Percentiles rank a stretch among this genome's conserved stretches.
phyloP scores from a whole-genome alignment of 306 rosid species.

The Cucumis hystrix region DNA sequence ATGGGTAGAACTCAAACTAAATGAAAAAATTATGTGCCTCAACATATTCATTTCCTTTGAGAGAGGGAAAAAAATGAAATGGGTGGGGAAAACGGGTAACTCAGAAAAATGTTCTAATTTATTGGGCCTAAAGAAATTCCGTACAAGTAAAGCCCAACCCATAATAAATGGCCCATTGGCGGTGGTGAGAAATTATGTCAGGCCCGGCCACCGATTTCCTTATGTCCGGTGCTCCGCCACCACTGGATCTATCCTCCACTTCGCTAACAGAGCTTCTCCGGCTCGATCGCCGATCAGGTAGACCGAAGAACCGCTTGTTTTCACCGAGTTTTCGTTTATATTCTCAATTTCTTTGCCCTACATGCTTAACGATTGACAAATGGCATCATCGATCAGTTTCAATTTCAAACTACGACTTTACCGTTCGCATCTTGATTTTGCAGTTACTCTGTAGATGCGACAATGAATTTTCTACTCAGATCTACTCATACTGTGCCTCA shows the following conservation, averaged over 20 bases:
- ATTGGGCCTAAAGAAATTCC: not conserved
- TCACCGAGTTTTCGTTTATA: not conserved
- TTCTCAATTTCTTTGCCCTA: not conserved
- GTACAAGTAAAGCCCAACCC: not conserved
- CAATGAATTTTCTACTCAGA: constrained; percentile 70
- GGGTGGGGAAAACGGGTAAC: not conserved
- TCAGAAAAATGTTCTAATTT: not conserved
- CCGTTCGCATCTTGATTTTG: constrained; percentile 8
- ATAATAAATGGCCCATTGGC: not conserved
- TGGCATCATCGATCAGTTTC: not conserved
- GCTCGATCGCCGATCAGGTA: constrained; percentile 6
- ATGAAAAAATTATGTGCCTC: too few species aligned
- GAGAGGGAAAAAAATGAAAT: not conserved
- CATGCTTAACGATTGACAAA: not conserved
- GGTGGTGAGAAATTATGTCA: not conserved
- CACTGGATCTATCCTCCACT: not conserved
- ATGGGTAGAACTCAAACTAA: too few species aligned
- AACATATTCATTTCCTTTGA: too few species aligned
- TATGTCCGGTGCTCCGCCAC: constrained; percentile 9
- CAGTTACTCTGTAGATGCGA: constrained; percentile 16
- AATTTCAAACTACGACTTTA: not conserved
- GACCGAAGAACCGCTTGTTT: not conserved
- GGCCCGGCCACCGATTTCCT: not conserved
- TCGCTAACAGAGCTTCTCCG: not conserved
- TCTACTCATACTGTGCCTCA: constrained; percentile 29